Conservation (phyloP, 2,329 filamentous ascomycete genomes). For the Beauveria sp. region DNA sequence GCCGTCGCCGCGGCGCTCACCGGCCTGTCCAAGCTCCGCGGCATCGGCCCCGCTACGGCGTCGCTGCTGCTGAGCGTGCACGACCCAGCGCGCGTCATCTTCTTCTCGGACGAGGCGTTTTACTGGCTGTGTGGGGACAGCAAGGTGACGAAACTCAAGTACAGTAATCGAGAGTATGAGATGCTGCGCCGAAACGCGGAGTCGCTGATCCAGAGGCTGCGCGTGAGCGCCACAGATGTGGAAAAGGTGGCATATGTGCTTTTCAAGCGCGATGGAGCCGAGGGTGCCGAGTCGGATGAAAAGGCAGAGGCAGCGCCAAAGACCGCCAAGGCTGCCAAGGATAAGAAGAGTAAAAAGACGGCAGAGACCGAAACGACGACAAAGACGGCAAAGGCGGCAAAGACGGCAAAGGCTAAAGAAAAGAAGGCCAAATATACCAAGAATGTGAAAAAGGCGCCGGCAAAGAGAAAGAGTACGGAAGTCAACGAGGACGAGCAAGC, state of each 20-base stretch:
- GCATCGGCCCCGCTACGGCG: conserved; percentile 73
- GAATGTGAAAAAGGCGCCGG: background rate
- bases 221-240: conserved; percentile 51
- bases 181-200: conserved; percentile 38
- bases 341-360: background rate
- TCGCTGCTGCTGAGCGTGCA: conserved; percentile 64
- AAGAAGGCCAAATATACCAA: background rate
- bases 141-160: conserved; percentile 41
- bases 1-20: conserved; percentile 41
- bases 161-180: conserved; percentile 61
- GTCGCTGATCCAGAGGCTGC: conserved; percentile 39
- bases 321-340: background rate
- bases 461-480: background rate
- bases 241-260: conserved; percentile 67
- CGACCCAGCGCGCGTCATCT: conserved; percentile 51
- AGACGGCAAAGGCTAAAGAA: background rate
- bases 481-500: background rate
- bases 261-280: conserved; percentile 33
- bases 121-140: conserved; percentile 59
- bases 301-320: background rate
- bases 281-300: background rate
- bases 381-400: background rate
- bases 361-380: conserved; percentile 4
- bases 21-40: conserved; percentile 53
- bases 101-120: conserved; percentile 76